Evolutionary conservation across 805 yeast species (phyloP), one percentile per base, ranked within the genome.

Genomic region (Ogataea salicorniae): DNA sequence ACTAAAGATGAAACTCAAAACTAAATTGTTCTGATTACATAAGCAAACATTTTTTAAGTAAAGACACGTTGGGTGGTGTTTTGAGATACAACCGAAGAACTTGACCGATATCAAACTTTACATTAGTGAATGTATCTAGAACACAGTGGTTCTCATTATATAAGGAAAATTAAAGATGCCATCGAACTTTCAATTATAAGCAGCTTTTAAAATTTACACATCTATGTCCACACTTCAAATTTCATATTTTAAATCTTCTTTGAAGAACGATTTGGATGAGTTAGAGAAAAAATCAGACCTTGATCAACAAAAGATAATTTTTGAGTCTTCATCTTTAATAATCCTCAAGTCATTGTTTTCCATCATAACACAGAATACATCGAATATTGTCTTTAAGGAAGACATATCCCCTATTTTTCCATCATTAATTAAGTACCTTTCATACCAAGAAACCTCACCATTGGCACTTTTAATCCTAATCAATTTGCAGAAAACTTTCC

Each of bases 321-420:
- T 42, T 26, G 17, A n/a, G 8, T 22, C 34, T n/a, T 16, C 29
- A 8, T 42, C 45, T 13, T 17, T 26, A 7, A 26, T 35, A 15
- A 14, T 42, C 11, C 20, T 39, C 9, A 39, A 39, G 14, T 17
- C 42, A 14, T 20, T 34, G 6, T 6, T 23, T 5, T 44, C n/a
- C 33, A 39, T 22, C 16, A 29, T 20, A 37, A 11, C n/a, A 13
- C 20, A 9, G 15, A 29, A 23, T 14, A 42, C 16, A 11, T 16
- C 15, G 3, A 38, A 33, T 20, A 23, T 43, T 17, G 16, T 16
- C 3, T 44, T 39, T 17, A 15, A 39, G 7, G 42, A 34, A 4
- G 46, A 44, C 15, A 34, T 44, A 11, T 3, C 20, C 6, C 46
- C 46, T 6, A n/a, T 44, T 6, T 4, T 44, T 22, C 11, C 46